phyloP scores from a whole-genome alignment of 805 yeast species.

The Metschnikowia corniflorae region DNA sequence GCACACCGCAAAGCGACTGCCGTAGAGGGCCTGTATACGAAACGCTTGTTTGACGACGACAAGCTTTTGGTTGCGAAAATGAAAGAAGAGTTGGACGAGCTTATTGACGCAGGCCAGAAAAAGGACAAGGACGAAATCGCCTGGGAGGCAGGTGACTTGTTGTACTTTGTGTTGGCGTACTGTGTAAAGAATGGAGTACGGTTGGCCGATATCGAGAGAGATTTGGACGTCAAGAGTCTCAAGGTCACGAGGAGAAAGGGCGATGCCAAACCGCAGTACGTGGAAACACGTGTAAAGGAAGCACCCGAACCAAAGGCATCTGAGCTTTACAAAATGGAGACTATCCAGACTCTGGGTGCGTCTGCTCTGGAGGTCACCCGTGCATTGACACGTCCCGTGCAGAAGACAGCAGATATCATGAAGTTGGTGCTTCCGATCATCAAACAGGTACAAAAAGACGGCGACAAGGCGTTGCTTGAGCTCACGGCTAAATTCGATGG shows the following conservation, averaged over 20 bases:
- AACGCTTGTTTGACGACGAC: conserved; percentile 78
- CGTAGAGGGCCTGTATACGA: conserved; percentile 93
- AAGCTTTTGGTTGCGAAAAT: conserved; percentile 78
- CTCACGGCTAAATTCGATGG: conserved; percentile 89
- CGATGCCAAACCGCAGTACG: conserved; percentile 85
- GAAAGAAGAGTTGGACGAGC: conserved; percentile 94
- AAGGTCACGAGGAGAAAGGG: conserved; percentile 93
- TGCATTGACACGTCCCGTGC: conserved; percentile 91
- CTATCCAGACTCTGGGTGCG: conserved; percentile 38
- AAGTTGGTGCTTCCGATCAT: conserved; percentile 88
- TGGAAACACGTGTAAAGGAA: no score
- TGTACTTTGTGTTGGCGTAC: conserved; percentile 53
- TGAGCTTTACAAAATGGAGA: conserved; percentile 44
- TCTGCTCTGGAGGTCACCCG: conserved; percentile 44
- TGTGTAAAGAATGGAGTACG: conserved; percentile 71
- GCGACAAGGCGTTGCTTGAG: conserved; percentile 87
- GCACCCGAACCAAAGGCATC: conserved; percentile 6
- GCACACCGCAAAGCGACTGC: conserved; percentile 60
- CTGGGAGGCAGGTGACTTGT: conserved; percentile 96
- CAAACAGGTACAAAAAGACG: conserved; percentile 66
- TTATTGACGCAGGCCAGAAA: conserved; percentile 69
- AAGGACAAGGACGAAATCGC: conserved; percentile 52
- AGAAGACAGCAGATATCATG: conserved; percentile 90
- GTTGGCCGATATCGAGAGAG: conserved; percentile 75
- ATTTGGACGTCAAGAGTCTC: conserved; percentile 75